phyloP scores from a whole-genome alignment of 805 yeast genomes.

The Metschnikowia anglica region DNA sequence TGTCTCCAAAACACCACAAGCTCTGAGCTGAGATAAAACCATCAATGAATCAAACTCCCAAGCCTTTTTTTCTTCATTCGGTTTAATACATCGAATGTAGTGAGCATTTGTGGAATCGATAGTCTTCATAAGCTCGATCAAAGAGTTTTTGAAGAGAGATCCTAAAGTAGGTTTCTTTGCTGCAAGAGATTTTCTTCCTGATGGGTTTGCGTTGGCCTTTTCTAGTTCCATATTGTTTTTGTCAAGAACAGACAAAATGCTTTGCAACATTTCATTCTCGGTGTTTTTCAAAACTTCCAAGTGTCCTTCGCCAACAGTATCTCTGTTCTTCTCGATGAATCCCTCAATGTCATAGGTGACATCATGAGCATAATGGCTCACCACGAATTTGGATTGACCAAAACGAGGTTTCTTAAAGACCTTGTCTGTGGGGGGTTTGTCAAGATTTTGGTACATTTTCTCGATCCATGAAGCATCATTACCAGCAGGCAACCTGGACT shows the following conservation, averaged over 20 bases:
- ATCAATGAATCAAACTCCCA: constrained; percentile 95
- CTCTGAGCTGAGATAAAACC: constrained; percentile 93
- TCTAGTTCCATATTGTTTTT: constrained; percentile 52
- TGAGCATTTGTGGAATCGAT: constrained; percentile 94
- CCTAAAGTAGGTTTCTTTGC: constrained; percentile 90
- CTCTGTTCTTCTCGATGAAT: constrained; percentile 94
- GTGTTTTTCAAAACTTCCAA: constrained; percentile 77
- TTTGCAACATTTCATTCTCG: constrained; percentile 61
- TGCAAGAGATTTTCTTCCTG: constrained; percentile 41
- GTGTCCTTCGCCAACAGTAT: constrained; percentile 95
- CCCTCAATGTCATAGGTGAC: constrained; percentile 92
- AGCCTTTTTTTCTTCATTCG: constrained; percentile 89
- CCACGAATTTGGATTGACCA: constrained; percentile 87
- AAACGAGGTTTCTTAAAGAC: constrained; percentile 92
- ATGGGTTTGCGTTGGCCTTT: constrained; percentile 34
- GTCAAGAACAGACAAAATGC: constrained; percentile 65
- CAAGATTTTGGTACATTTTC: constrained; percentile 82
- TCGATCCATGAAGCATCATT: constrained; percentile 89
- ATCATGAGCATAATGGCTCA: constrained; percentile 91
- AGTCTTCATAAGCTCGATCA: constrained; percentile 89
- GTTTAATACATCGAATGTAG: constrained; percentile 95
- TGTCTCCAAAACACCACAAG: constrained; percentile 98
- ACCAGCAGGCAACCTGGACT: constrained; percentile 91
- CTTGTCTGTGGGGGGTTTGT: constrained; percentile 69
- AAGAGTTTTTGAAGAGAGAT: constrained; percentile 86